Percentiles rank a stretch among this genome's conserved stretches.
These are phyloP conservation scores for Epipyxis sp. DNA, from an alignment of 108 stramenopile genomes.

Conservation along the genomic window DNA sequence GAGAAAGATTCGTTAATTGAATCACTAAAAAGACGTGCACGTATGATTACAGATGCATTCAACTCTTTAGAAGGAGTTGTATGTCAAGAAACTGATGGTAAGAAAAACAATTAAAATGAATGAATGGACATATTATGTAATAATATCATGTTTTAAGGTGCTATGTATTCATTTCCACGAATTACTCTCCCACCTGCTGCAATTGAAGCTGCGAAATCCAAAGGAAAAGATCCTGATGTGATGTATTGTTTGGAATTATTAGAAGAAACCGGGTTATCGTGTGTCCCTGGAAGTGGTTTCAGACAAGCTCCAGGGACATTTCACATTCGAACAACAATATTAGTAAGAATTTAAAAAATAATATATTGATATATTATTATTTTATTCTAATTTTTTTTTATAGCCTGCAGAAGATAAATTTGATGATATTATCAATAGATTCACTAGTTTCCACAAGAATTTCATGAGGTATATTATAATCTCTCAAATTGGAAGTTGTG, in stretches of 20 bases:
- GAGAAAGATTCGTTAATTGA: background rate
- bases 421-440: constrained; percentile 1
- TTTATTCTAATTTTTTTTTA: background rate
- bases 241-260: constrained; percentile 26
- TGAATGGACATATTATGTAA: too few relatives aligned
- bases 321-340: constrained; percentile 18
- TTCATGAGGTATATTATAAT: constrained; percentile 11
- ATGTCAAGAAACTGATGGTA: constrained; percentile 19
- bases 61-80: constrained; percentile 9
- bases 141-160: too few relatives aligned
- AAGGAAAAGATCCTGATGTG: constrained; percentile 8
- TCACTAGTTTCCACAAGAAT: constrained; percentile 1
- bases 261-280: constrained; percentile 23
- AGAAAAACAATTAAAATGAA: too few relatives aligned
- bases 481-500: too few relatives aligned
- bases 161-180: constrained; percentile 22
- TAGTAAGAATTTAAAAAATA: background rate
- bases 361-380: background rate
- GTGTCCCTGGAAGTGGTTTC: constrained; percentile 28
- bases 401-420: constrained; percentile 12
- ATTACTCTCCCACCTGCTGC: background rate
- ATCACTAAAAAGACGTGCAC: constrained; percentile 8
- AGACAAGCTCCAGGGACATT: constrained; percentile 12
- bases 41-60: background rate
- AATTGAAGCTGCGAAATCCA: background rate